Base-by-base conservation (phyloP, 108 stramenopile species). In the Cyclostephanos invisitatus region DNA sequence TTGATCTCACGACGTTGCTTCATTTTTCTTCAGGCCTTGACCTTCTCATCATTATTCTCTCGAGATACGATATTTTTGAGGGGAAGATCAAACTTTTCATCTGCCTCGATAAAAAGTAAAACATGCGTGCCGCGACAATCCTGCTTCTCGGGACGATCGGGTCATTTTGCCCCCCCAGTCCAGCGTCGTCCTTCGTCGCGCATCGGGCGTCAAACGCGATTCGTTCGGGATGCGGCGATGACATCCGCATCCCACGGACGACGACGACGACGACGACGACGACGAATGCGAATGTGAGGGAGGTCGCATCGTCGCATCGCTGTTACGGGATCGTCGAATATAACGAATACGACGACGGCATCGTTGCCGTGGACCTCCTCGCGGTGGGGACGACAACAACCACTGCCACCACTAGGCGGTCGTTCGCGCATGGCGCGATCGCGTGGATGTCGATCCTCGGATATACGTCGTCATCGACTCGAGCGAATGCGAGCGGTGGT, bases 401-500 rank as follows among this genome's bases (percentile, higher is more conserved):
- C 28, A 21, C 60, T 15, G 53, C 42, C 3, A 7, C 62, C 2
- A 68, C 67, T 18, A 60, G 78, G n/a, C 67, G 60, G 49, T 55
- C 24, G 17, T 69, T 80, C 49, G 51, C 67, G 42, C 64, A 70
- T 36, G 68, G 58, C 21, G 27, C 17, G 29, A 46, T 64, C 12
- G 1, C 70, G 22, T 55, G 64, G 44, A 64, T 27, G 18, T 67
- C 76, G 28, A 22, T 61, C 38, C 51, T 46, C 22, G 24, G 69
- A 20, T 66, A 20, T 35, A 14, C 46, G 62, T 25, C 68, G 20
- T 10, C 62, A 18, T 63, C 64, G 25, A 40, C 75, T 25, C 68
- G 64, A 28, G 88, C 81, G 7, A 11, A 71, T 48, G 92, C 90
- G 11, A 88, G 87, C 46, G 92, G 92, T 24, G 92, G 92, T 36